Conservation (phyloP, 2,329 filamentous ascomycete species). For the Hymenoscyphus infarciens region DNA sequence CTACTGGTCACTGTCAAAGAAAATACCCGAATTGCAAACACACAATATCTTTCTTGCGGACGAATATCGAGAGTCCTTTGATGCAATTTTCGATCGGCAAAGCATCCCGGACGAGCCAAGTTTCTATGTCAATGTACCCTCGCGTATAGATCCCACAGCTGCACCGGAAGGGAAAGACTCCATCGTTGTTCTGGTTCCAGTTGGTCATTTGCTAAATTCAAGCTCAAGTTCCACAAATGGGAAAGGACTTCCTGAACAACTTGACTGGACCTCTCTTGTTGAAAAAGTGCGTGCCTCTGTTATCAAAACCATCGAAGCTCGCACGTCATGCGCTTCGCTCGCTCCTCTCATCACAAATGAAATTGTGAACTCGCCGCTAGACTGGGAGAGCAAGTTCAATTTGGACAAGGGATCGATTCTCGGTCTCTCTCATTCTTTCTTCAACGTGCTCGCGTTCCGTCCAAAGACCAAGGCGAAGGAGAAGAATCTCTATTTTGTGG, state of each 20-base stretch:
- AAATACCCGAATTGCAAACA: conserved; percentile 59
- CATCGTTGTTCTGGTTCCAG: conserved; percentile 67
- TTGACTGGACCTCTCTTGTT: conserved; percentile 62
- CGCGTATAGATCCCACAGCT: conserved; percentile 62
- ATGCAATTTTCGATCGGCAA: conserved; percentile 69
- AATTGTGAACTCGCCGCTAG: conserved; percentile 60
- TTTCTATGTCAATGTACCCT: conserved; percentile 77
- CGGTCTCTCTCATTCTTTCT: conserved; percentile 68
- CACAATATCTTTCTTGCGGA: conserved; percentile 79
- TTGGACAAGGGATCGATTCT: conserved; percentile 72
- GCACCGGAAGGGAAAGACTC: conserved; percentile 63
- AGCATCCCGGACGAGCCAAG: conserved; percentile 63
- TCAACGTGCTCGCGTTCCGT: conserved; percentile 66
- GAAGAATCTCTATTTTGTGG: conserved; percentile 63
- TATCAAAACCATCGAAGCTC: conserved; percentile 55
- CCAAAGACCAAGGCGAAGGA: conserved; percentile 47
- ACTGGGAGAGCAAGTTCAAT: conserved; percentile 67
- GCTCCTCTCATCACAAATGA: conserved; percentile 45
- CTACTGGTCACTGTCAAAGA: conserved; percentile 65
- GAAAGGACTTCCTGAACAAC: conserved; percentile 34
- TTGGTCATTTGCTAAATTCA: conserved; percentile 61
- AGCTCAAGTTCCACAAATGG: conserved; percentile 25
- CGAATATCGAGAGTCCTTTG: conserved; percentile 69
- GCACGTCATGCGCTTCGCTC: conserved; percentile 54
- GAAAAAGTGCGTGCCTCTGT: conserved; percentile 55